Percentiles rank a stretch among this genome's conserved stretches.
phyloP scores from a whole-genome alignment of 257 asterid species.

The Mitragyna speciosa region DNA sequence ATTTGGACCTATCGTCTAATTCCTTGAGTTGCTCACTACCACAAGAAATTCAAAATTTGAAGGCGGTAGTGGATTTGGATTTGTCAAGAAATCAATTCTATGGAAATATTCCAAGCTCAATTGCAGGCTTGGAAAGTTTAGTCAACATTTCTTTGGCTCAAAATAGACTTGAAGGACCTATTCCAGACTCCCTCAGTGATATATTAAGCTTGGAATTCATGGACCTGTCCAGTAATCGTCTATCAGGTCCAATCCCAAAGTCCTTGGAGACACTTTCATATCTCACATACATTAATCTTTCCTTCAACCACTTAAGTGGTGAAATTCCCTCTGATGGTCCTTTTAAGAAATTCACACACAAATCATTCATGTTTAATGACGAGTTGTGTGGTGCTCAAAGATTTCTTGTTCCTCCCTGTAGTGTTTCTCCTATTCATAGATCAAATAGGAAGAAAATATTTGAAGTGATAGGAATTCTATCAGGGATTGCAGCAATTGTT shows the following conservation, averaged over 20 bases:
- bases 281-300: too few species aligned
- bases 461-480: not conserved
- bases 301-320: too few species aligned
- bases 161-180: too few species aligned
- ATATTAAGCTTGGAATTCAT: too few species aligned
- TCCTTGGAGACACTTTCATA: slow-evolving; percentile 12
- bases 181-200: too few species aligned
- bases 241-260: too few species aligned
- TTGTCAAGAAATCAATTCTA: slow-evolving; percentile 36
- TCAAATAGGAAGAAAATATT: not conserved
- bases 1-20: slow-evolving; percentile 29
- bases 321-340: too few species aligned
- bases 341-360: too few species aligned
- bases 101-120: slow-evolving; percentile 28
- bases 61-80: slow-evolving; percentile 15
- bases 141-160: slow-evolving; percentile 27
- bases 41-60: slow-evolving; percentile 27
- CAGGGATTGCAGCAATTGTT: too few species aligned
- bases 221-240: too few species aligned
- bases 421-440: not conserved
- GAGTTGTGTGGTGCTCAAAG: too few species aligned
- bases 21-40: slow-evolving; percentile 30
- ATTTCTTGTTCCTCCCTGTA: slow-evolving; percentile 16
- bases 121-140: slow-evolving; percentile 25
- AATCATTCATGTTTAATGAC: too few species aligned